Evolutionary conservation across 2,329 filamentous ascomycete species (phyloP).

Genomic region (Aspergillus vadensis): DNA sequence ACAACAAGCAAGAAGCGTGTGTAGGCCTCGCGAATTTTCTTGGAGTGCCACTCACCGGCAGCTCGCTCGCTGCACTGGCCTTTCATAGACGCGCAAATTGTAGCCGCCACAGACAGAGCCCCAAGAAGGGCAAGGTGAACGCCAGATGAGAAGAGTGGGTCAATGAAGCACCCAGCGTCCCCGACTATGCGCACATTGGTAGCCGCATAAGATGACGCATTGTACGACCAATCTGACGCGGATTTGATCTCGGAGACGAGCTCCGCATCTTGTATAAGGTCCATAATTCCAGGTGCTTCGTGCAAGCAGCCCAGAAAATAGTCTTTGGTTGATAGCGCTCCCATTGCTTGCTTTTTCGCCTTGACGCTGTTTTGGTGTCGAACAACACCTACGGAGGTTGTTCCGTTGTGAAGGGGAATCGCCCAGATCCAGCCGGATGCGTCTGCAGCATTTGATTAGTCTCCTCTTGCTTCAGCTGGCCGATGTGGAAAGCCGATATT

Average conservation of each 20-base stretch:
- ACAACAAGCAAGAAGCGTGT: conserved; percentile 52
- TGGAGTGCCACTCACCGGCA: conserved; percentile 46
- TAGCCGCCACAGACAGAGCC: conserved; percentile 50
- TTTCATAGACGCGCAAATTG: conserved; percentile 44
- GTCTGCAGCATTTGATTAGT: neutral
- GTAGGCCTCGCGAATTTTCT: conserved; percentile 51
- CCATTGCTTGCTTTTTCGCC: conserved; percentile 13
- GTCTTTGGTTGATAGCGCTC: neutral
- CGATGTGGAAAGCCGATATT: too few relatives aligned
- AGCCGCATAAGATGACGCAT: conserved; percentile 46
- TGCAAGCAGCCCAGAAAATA: neutral
- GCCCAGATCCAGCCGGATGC: neutral
- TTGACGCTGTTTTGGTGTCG: conserved; percentile 13
- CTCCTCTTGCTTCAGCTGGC: neutral
- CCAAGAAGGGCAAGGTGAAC: conserved; percentile 49
- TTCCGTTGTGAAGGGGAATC: neutral
- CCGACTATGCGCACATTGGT: conserved; percentile 46
- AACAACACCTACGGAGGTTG: neutral
- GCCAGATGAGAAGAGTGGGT: conserved; percentile 54
- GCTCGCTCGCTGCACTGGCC: conserved; percentile 43
- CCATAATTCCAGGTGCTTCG: conserved; percentile 29
- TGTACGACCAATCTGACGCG: conserved; percentile 54
- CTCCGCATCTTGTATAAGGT: conserved; percentile 36
- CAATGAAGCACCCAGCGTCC: conserved; percentile 55
- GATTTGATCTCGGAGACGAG: conserved; percentile 42